These are phyloP conservation scores for Hippophae rhamnoides DNA, from an alignment of 306 rosid genomes.

Conservation along the genomic window DNA sequence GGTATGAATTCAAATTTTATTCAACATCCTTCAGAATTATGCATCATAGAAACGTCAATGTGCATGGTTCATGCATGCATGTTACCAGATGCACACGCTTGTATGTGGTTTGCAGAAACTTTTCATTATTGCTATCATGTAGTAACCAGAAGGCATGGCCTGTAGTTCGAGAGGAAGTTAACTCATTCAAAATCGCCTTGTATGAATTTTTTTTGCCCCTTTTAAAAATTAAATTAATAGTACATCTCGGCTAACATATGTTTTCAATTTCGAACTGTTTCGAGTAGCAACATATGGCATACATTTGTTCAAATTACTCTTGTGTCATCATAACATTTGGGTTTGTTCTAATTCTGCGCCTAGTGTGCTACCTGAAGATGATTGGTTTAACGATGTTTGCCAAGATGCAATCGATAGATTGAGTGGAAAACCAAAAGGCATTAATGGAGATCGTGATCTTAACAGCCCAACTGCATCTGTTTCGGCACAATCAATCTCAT, in stretches of 20 bases:
- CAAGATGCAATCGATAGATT: conserved; percentile 79
- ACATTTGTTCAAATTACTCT: not conserved
- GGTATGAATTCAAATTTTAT: conserved; percentile 33
- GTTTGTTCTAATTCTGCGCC: conserved; percentile 14
- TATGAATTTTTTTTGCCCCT: no score
- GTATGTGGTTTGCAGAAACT: no score
- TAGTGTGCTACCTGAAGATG: conserved; percentile 89
- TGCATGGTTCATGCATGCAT: not conserved
- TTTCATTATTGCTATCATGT: no score
- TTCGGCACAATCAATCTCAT: conserved; percentile 93
- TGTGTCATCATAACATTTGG: not conserved
- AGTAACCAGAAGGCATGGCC: no score
- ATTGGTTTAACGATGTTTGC: conserved; percentile 81
- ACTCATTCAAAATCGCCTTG: no score
- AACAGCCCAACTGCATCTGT: conserved; percentile 95
- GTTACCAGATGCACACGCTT: not conserved
- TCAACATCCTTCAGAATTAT: not conserved
- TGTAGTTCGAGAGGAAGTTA: no score
- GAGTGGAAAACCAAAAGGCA: conserved; percentile 78
- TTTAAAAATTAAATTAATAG: no score
- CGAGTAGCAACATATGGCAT: not conserved
- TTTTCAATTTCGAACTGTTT: no score
- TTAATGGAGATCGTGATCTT: conserved; percentile 71
- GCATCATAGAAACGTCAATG: not conserved
- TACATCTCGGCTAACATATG: no score